Evolutionary conservation across 768 basidiomycete species (phyloP).

Genomic region (Russula virescens): DNA sequence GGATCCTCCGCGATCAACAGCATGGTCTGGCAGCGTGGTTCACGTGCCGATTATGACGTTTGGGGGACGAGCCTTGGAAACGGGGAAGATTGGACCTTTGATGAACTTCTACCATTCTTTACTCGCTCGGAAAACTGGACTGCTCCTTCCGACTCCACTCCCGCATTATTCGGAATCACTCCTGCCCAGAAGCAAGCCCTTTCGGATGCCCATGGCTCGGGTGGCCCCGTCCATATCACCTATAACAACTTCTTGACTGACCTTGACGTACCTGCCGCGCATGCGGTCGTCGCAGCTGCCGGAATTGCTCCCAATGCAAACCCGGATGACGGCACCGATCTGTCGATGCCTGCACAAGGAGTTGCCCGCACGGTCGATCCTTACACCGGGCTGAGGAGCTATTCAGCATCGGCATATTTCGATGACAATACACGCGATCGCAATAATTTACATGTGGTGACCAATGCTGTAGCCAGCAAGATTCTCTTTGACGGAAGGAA

Average conservation of each 20-base stretch:
- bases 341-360: slow-evolving; percentile 21
- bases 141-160: slow-evolving; percentile 8
- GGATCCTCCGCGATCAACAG: slow-evolving; percentile 23
- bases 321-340: slow-evolving; percentile 19
- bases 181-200: slow-evolving; percentile 12
- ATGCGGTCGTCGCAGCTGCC: slow-evolving; percentile 14
- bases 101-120: slow-evolving; percentile 18
- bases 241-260: slow-evolving; percentile 22
- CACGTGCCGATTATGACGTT: slow-evolving; percentile 19
- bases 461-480: slow-evolving; percentile 15
- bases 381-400: slow-evolving; percentile 15
- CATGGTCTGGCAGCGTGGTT: slow-evolving; percentile 24
- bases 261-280: slow-evolving; percentile 21
- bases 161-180: slow-evolving; percentile 11
- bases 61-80: slow-evolving; percentile 19
- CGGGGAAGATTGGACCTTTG: slow-evolving; percentile 21
- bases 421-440: slow-evolving; percentile 9
- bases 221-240: slow-evolving; percentile 17
- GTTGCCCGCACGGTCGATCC: slow-evolving; percentile 20
- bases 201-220: slow-evolving; percentile 4
- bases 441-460: slow-evolving; percentile 13
- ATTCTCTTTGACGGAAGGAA: slow-evolving; percentile 14
- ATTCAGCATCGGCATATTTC: slow-evolving; percentile 21
- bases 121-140: slow-evolving; percentile 21
- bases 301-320: slow-evolving; percentile 15